Evolutionary conservation across 352 stramenopile species (phyloP).

Genomic region (Phytopythium oedochilum): DNA sequence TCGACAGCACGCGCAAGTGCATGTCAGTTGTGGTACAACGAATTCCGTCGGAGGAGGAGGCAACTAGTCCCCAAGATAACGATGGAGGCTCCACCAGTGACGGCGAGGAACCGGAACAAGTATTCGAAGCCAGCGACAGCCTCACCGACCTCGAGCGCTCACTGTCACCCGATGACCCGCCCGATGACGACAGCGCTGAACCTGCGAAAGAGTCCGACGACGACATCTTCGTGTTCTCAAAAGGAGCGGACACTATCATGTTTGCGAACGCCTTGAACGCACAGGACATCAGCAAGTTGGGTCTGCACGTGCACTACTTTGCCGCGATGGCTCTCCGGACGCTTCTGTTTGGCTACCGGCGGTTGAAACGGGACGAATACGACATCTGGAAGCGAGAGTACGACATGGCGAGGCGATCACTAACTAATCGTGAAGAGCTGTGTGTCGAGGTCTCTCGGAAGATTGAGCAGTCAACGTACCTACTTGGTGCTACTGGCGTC

Average conservation of each 20-base stretch:
- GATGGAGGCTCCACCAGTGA: not conserved
- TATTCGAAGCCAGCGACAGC: slow-evolving; percentile 11
- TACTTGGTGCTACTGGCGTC: slow-evolving; percentile 95
- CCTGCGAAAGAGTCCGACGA: slow-evolving; percentile 20
- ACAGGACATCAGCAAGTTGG: slow-evolving; percentile 73
- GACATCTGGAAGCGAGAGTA: slow-evolving; percentile 69
- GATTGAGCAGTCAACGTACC: slow-evolving; percentile 80
- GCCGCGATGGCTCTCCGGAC: slow-evolving; percentile 85
- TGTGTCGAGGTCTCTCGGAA: slow-evolving; percentile 67
- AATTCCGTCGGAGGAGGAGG: slow-evolving; percentile 13
- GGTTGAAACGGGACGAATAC: slow-evolving; percentile 58
- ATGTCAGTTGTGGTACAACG: slow-evolving; percentile 80
- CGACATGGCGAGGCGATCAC: slow-evolving; percentile 56
- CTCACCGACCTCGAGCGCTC: slow-evolving; percentile 24
- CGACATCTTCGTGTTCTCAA: slow-evolving; percentile 79
- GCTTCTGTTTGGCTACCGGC: slow-evolving; percentile 76
- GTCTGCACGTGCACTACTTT: slow-evolving; percentile 84
- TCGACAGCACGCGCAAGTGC: slow-evolving; percentile 83
- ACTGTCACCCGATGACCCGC: slow-evolving; percentile 9
- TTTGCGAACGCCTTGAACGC: slow-evolving; percentile 68
- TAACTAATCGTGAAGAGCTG: slow-evolving; percentile 53
- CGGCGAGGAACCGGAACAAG: slow-evolving; percentile 1
- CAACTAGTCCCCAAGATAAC: not conserved
- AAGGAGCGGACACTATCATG: slow-evolving; percentile 89
- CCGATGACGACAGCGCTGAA: slow-evolving; percentile 11